phyloP scores from a whole-genome alignment of 345 rosid species.

The Eutrema japonicum region DNA sequence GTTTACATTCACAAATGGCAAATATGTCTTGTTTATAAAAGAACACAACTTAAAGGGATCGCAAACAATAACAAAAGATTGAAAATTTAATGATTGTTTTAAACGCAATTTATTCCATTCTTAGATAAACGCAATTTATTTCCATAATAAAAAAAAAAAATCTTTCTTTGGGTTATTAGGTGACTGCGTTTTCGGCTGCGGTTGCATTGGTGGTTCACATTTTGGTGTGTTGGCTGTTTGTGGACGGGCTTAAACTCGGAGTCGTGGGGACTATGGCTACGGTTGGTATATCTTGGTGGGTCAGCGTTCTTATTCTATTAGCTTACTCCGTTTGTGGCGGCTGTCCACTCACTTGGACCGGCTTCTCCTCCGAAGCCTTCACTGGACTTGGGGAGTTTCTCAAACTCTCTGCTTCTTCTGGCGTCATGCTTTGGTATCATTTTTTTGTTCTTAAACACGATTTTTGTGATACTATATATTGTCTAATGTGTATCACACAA shows the following conservation, averaged over 20 bases:
- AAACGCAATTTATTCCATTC: too few relatives aligned
- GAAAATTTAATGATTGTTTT: too few relatives aligned
- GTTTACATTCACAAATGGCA: too few relatives aligned
- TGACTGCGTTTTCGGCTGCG: slow-evolving; percentile 51
- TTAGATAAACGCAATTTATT: too few relatives aligned
- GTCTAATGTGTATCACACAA: background rate
- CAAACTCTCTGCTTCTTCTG: slow-evolving; percentile 68
- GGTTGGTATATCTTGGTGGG: slow-evolving; percentile 67
- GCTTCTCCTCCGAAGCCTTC: slow-evolving; percentile 62
- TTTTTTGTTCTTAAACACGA: too few relatives aligned
- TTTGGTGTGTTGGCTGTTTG: slow-evolving; percentile 58
- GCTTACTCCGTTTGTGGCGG: slow-evolving; percentile 48
- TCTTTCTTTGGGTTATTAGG: slow-evolving; percentile 10
- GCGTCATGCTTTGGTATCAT: slow-evolving; percentile 73
- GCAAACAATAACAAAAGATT: too few relatives aligned
- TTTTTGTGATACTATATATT: background rate
- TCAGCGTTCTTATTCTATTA: slow-evolving; percentile 44
- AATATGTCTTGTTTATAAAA: too few relatives aligned
- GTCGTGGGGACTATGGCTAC: slow-evolving; percentile 59
- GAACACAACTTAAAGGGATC: too few relatives aligned
- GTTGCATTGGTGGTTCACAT: slow-evolving; percentile 49
- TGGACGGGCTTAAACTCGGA: slow-evolving; percentile 51
- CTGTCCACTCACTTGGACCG: slow-evolving; percentile 69
- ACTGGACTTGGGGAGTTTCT: slow-evolving; percentile 62
- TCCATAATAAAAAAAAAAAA: too few relatives aligned